These are phyloP conservation scores for Aureobasidium leucospermi DNA, from an alignment of 2,329 filamentous ascomycete genomes.

Conservation along the genomic window DNA sequence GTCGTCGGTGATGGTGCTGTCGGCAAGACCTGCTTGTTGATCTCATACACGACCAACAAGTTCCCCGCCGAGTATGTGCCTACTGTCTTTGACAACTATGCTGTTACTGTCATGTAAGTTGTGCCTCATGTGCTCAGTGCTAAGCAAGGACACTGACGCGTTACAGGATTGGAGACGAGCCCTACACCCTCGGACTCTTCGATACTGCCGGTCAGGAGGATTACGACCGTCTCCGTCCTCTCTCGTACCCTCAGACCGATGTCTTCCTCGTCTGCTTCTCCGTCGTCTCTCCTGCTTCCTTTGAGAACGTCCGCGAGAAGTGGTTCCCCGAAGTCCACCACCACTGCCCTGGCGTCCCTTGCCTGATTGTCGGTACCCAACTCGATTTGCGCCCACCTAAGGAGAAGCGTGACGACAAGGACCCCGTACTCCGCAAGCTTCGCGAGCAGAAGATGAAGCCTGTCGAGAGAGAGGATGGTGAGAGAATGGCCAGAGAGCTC, in stretches of 20 bases:
- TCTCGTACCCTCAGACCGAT: constrained; percentile 97
- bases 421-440: constrained; percentile 78
- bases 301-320: constrained; percentile 98
- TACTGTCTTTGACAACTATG: constrained; percentile 99
- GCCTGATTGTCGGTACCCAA: constrained; percentile 95
- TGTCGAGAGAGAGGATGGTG: constrained; percentile 85
- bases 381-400: constrained; percentile 61
- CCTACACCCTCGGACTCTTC: constrained; percentile 93
- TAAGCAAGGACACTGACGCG: neutral
- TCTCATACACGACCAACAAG: constrained; percentile 99
- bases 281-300: constrained; percentile 92
- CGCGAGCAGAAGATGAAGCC: constrained; percentile 94
- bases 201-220: constrained; percentile 99
- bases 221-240: constrained; percentile 92
- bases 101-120: constrained; percentile 97
- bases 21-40: constrained; percentile 97
- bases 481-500: constrained; percentile 94
- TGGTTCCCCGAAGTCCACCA: constrained; percentile 99
- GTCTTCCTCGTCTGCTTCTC: constrained; percentile 99
- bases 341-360: constrained; percentile 95
- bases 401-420: constrained; percentile 15
- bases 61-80: constrained; percentile 99
- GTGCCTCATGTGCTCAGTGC: too few species aligned
- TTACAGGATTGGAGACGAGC: constrained; percentile 93
- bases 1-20: constrained; percentile 99